Conservation (phyloP, 2,329 filamentous ascomycete genomes). For the Teratosphaeria pseudoeucalypti region DNA sequence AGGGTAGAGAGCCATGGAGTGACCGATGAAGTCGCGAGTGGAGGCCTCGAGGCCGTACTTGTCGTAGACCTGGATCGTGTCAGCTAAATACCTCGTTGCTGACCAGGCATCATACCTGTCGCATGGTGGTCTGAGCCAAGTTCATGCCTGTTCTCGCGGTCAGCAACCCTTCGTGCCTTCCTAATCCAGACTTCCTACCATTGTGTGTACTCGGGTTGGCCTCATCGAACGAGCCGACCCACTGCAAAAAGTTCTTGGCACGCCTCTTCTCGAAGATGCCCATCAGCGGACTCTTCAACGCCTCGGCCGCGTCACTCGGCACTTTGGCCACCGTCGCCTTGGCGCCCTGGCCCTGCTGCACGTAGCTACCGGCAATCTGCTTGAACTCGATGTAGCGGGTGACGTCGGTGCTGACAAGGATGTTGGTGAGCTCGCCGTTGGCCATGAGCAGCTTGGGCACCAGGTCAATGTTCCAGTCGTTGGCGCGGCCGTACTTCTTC, state of each 20-base stretch:
- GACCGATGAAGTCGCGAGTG: slow-evolving; percentile 92
- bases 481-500: slow-evolving; percentile 92
- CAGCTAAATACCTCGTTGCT: slow-evolving; percentile 38
- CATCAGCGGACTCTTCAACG: slow-evolving; percentile 87
- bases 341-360: slow-evolving; percentile 73
- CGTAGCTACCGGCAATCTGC: slow-evolving; percentile 82
- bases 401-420: slow-evolving; percentile 84
- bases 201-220: slow-evolving; percentile 81
- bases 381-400: slow-evolving; percentile 45
- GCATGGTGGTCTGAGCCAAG: slow-evolving; percentile 1
- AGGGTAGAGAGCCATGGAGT: slow-evolving; percentile 94
- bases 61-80: slow-evolving; percentile 96
- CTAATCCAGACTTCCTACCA: slow-evolving; percentile 58
- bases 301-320: slow-evolving; percentile 82
- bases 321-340: slow-evolving; percentile 96
- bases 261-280: slow-evolving; percentile 95
- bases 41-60: slow-evolving; percentile 86
- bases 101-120: slow-evolving; percentile 63
- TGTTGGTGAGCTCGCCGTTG: slow-evolving; percentile 95
- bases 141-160: slow-evolving; percentile 38
- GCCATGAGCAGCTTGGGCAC: slow-evolving; percentile 98
- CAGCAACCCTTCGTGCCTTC: slow-evolving; percentile 75
- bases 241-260: slow-evolving; percentile 94
- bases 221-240: slow-evolving; percentile 76
- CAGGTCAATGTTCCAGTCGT: slow-evolving; percentile 99